phyloP scores from a whole-genome alignment of 768 basidiomycete genomes.

The Kwoniella pini region DNA sequence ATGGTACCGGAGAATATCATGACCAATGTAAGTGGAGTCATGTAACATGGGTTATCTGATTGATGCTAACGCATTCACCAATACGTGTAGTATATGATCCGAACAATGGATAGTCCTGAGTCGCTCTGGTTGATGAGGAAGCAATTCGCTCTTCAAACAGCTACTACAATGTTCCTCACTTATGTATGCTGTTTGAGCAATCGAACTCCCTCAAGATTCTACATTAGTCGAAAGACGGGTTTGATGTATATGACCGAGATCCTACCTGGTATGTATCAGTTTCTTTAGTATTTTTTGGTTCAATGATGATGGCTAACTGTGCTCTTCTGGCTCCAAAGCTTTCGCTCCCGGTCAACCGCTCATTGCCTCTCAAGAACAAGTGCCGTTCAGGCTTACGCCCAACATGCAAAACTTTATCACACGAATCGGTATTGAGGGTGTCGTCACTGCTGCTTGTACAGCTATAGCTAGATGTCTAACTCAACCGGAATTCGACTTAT shows the following conservation, averaged over 20 bases:
- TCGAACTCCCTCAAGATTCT: slow-evolving; percentile 79
- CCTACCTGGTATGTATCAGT: slow-evolving; percentile 72
- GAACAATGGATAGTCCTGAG: slow-evolving; percentile 75
- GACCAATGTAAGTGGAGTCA: slow-evolving; percentile 64
- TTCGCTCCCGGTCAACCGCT: slow-evolving; percentile 58
- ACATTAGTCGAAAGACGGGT: slow-evolving; percentile 84
- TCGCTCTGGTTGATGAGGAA: slow-evolving; percentile 97
- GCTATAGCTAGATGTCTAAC: slow-evolving; percentile 87
- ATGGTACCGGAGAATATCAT: slow-evolving; percentile 87
- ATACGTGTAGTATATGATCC: slow-evolving; percentile 75
- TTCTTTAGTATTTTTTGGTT: too few species aligned
- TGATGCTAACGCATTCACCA: not conserved
- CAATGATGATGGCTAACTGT: too few species aligned
- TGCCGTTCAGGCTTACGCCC: slow-evolving; percentile 96
- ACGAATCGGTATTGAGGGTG: slow-evolving; percentile 82
- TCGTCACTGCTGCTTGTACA: slow-evolving; percentile 82
- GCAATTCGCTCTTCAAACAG: slow-evolving; percentile 88
- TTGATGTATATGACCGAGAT: slow-evolving; percentile 90
- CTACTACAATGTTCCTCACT: slow-evolving; percentile 87
- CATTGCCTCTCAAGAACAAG: slow-evolving; percentile 77
- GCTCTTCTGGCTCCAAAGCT: slow-evolving; percentile 48
- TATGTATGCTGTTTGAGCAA: slow-evolving; percentile 81
- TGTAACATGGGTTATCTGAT: not conserved
- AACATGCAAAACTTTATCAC: slow-evolving; percentile 94
- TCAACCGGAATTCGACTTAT: slow-evolving; percentile 92